Base-by-base conservation (phyloP, 768 basidiomycete genomes). In the Crassisporium funariophilum region DNA sequence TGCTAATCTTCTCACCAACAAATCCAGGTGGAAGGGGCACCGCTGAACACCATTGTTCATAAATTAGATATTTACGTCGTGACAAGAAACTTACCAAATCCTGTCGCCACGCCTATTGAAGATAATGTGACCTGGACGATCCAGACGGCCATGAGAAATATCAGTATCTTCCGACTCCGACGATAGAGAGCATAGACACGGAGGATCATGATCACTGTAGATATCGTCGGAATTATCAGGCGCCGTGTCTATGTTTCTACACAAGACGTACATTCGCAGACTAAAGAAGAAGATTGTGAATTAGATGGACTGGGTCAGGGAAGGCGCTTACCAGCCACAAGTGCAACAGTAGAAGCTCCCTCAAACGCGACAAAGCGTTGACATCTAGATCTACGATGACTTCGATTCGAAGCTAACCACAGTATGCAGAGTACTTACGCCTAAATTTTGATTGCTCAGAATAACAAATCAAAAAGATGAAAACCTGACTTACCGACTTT, bases 101-200 rank as follows among this genome's bases (percentile, higher is more conserved):
- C 62, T 15, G 47, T 50, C 5, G 19, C 25, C 9, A 63, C 22
- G 10, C 60, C 60, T 4, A 55, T 34, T 15, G 47, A 49, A n/a
- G 61, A 57, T 3, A 62, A 35, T 10, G 47, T 41, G 19, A 64
- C 54, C 47, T 64, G 63, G 4, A 20, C 20, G 2, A 47, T 24
- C 60, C 54, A 60, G 2, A 63, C 34, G 2, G 48, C 19, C 4
- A 58, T 33, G 11, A 64, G 41, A 20, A 56, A 46, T 3, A 24
- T 19, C 8, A 64, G 35, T n/a, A 64, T 29, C 24, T 17, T 35
- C 5, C 36, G 12, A 20, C 43, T 53, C 7, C 56, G 55, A 12
- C 52, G 53, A 37, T 62, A 64, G n/a, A 64, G 46, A 3, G 63
- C 63, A 49, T 52, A 62, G 9, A 64, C 55, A 1, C 63, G 57